phyloP scores from a whole-genome alignment of 768 basidiomycete species.

The Boletus coccyginus region DNA sequence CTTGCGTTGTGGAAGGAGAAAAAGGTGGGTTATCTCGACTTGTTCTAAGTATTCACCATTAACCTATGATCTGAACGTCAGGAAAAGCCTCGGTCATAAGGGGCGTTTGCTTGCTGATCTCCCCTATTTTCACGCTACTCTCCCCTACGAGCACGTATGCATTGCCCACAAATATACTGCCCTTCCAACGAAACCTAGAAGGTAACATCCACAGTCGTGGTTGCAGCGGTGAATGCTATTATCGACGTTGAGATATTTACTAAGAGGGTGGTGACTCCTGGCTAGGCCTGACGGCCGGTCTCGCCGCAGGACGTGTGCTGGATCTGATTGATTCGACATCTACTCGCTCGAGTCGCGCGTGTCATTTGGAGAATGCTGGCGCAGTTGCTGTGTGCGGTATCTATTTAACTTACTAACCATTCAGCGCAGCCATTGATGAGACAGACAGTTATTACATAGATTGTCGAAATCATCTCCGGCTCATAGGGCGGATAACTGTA shows the following conservation, averaged over 20 bases:
- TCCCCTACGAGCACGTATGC: conserved; percentile 29
- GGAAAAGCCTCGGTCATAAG: conserved; percentile 74
- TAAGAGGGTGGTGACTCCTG: not conserved
- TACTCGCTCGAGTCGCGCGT: too few relatives aligned
- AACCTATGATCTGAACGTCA: conserved; percentile 23
- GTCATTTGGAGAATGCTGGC: too few relatives aligned
- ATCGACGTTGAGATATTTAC: conserved; percentile 18
- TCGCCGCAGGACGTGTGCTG: too few relatives aligned
- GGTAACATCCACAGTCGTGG: not conserved
- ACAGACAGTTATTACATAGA: too few relatives aligned
- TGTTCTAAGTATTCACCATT: not conserved
- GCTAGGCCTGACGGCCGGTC: too few relatives aligned
- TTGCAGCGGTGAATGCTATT: conserved; percentile 2
- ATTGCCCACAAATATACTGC: conserved; percentile 17
- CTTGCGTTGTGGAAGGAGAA: conserved; percentile 99
- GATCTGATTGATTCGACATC: too few relatives aligned
- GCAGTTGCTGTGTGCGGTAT: too few relatives aligned
- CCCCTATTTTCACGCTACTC: conserved; percentile 8
- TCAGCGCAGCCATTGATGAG: too few relatives aligned
- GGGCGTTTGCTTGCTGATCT: not conserved
- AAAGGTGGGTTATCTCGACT: conserved; percentile 60
- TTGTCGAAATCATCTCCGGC: too few relatives aligned
- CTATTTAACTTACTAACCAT: too few relatives aligned
- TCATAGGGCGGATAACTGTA: too few relatives aligned
- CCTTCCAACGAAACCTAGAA: conserved; percentile 15